Conservation (phyloP, 2,329 filamentous ascomycete species). For the Colletotrichum gigasporum region DNA sequence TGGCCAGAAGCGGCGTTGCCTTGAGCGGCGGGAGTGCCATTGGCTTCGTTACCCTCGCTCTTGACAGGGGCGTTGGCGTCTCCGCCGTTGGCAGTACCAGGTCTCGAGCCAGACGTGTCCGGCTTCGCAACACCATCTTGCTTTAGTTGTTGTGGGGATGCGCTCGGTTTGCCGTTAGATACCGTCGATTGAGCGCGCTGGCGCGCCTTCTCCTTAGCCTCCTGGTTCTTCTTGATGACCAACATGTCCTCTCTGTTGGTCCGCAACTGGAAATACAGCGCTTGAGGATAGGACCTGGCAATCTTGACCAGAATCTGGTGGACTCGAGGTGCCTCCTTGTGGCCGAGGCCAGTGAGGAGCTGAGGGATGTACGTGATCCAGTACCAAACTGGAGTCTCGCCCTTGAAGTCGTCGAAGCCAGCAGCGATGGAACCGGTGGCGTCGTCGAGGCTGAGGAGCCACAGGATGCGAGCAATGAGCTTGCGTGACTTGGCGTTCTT, state of each 20-base stretch:
- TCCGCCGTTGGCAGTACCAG: constrained; percentile 60
- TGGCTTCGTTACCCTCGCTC: constrained; percentile 51
- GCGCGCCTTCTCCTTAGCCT: constrained; percentile 73
- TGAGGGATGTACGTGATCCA: constrained; percentile 99
- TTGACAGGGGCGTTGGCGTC: constrained; percentile 53
- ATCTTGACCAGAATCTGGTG: constrained; percentile 90
- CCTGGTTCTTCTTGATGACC: constrained; percentile 89
- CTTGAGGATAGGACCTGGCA: constrained; percentile 94
- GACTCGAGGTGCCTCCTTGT: constrained; percentile 89
- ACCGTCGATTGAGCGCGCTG: constrained; percentile 57
- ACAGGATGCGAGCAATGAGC: constrained; percentile 90
- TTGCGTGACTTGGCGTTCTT: constrained; percentile 98
- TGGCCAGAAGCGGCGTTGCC: constrained; percentile 28
- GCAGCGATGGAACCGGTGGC: constrained; percentile 82
- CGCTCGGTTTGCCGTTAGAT: constrained; percentile 54
- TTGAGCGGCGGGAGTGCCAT: constrained; percentile 28
- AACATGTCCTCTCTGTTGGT: constrained; percentile 95
- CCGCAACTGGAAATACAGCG: constrained; percentile 93
- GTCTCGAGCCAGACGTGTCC: constrained; percentile 51
- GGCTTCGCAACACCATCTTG: constrained; percentile 56
- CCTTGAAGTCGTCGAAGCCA: constrained; percentile 96
- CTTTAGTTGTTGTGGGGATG: constrained; percentile 61
- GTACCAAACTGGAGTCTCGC: constrained; percentile 97
- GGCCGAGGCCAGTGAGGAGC: constrained; percentile 87
- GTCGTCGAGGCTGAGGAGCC: constrained; percentile 94